Evolutionary conservation across 208 protist genomes (phyloP).

Genomic region (Trypanosoma theileri): DNA sequence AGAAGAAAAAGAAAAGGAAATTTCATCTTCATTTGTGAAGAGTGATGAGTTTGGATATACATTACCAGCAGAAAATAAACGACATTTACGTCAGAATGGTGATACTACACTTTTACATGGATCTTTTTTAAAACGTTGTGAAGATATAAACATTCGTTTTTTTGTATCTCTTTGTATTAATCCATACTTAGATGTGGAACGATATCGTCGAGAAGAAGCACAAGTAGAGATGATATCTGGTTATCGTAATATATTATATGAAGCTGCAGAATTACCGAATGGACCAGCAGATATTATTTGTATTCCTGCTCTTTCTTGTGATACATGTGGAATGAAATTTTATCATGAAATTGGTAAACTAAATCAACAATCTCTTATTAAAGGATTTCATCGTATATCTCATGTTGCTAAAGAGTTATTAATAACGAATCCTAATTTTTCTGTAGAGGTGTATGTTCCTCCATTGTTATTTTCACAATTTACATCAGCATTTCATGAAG

Average conservation of each 20-base stretch:
- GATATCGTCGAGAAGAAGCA: constrained; percentile 78
- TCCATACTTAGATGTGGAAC: constrained; percentile 63
- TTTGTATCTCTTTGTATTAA: constrained; percentile 54
- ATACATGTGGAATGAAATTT: constrained; percentile 51
- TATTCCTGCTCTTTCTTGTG: constrained; percentile 63
- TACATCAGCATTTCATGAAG: constrained; percentile 63
- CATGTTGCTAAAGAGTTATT: constrained; percentile 74
- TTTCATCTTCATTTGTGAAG: constrained; percentile 4
- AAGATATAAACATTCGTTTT: constrained; percentile 3
- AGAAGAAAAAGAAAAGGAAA: background rate
- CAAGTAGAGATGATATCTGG: constrained; percentile 88
- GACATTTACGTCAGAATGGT: constrained; percentile 62
- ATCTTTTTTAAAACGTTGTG: constrained; percentile 2
- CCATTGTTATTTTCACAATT: constrained; percentile 62
- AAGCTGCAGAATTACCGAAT: constrained; percentile 56
- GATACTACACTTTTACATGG: constrained; percentile 58
- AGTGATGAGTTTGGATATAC: constrained; percentile 13
- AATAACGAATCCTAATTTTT: constrained; percentile 58
- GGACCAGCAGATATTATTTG: constrained; percentile 58
- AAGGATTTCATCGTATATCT: constrained; percentile 83
- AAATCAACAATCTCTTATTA: constrained; percentile 83
- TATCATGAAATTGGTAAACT: constrained; percentile 76
- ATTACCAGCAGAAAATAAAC: constrained; percentile 30
- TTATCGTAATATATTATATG: constrained; percentile 87
- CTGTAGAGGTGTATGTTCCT: constrained; percentile 79